Conservation (phyloP, 148 eudicot species). For the Arctostaphylos glauca region DNA sequence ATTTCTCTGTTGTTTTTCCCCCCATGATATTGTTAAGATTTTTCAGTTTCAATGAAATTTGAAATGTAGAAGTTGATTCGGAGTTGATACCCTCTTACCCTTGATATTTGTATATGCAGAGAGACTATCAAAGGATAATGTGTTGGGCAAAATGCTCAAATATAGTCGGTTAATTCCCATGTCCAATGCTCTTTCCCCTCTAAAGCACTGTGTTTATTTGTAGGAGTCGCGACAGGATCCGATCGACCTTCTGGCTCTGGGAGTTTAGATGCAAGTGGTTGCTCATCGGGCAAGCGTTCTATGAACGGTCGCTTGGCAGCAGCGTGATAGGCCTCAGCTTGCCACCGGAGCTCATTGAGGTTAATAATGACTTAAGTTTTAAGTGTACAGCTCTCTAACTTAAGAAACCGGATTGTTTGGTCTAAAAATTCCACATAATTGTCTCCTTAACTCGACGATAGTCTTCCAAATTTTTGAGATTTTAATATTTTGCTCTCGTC, state of each 20-base stretch:
- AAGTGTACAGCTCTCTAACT: conserved; percentile 5
- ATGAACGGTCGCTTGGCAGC: not conserved
- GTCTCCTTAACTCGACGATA: not conserved
- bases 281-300: not conserved
- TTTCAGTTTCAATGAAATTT: not conserved
- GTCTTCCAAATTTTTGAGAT: not conserved
- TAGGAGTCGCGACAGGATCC: not conserved
- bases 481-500: not conserved
- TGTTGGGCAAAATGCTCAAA: not conserved
- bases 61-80: not conserved
- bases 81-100: not conserved
- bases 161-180: not conserved
- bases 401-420: not conserved
- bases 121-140: not conserved
- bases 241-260: not conserved
- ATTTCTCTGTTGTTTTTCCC: too few relatives aligned
- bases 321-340: not conserved
- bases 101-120: not conserved
- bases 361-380: not conserved
- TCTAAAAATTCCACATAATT: not conserved
- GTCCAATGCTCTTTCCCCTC: not conserved
- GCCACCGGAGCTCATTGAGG: not conserved
- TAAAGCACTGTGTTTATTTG: not conserved
- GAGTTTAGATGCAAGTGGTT: not conserved
- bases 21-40: too few relatives aligned